Base-by-base conservation (phyloP, 805 yeast genomes). In the Kuraishia cidri region DNA sequence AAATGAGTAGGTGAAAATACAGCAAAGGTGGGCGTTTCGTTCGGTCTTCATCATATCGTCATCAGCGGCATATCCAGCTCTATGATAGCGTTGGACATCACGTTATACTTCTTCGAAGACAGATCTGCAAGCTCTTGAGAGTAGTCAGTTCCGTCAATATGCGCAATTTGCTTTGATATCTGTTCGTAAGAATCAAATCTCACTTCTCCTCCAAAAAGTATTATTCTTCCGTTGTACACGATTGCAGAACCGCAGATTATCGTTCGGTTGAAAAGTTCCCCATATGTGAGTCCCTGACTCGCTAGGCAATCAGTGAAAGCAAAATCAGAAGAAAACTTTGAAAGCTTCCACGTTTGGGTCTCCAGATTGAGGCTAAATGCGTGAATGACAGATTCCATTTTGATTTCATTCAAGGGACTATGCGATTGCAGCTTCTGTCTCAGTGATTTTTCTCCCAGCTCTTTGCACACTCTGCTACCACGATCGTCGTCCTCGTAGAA, bases 321-420 rank as follows among this genome's bases (percentile, higher is more conserved):
- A n/a, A n/a, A n/a, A n/a, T n/a, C n/a, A n/a, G n/a, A n/a, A n/a
- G n/a, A n/a, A n/a, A 9, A 37, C 21, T 40, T 34, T 15, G 39
- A 35, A 16, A 30, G 28, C 13, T 29, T 32, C 55, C 55, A 50
- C 22, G 41, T 41, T 18, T 38, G 41, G 2, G 46, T 47, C 11
- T 24, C 23, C 6, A 48, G 30, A 34, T 50, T 41, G 13, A 51
- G 29, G 17, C 43, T 33, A 22, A 32, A 37, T 19, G n/a, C 18
- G n/a, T 19, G n/a, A n/a, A n/a, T n/a, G n/a, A n/a, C n/a, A n/a
- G n/a, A n/a, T n/a, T n/a, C n/a, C n/a, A n/a, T n/a, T n/a, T n/a
- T n/a, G n/a, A n/a, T n/a, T n/a, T n/a, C n/a, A n/a, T n/a, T n/a
- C n/a, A n/a, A n/a, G n/a, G n/a, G n/a, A n/a, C n/a, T n/a, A n/a